Conservation (phyloP, 768 basidiomycete species). For the Paxillus involutus region DNA sequence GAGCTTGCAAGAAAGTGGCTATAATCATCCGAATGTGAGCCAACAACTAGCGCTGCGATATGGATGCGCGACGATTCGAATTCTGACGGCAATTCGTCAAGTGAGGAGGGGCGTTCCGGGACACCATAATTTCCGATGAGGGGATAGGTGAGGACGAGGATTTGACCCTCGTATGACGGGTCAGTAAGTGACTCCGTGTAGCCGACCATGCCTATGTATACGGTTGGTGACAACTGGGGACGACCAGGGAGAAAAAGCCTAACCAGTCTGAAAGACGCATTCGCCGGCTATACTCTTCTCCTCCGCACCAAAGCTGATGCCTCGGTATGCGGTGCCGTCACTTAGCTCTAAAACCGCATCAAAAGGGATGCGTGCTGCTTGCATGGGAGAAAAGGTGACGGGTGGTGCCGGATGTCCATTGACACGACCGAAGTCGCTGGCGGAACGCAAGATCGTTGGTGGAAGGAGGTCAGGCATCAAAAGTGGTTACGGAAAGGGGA, state of each 20-base stretch:
- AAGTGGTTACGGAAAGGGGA: not conserved
- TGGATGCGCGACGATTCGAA: conserved; percentile 98
- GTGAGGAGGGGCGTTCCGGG: conserved; percentile 56
- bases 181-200: conserved; percentile 98
- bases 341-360: conserved; percentile 85
- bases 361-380: conserved; percentile 19
- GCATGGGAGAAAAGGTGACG: conserved; percentile 32
- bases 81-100: conserved; percentile 62
- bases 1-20: conserved; percentile 92
- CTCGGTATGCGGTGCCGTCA: conserved; percentile 86
- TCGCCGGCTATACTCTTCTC: conserved; percentile 92
- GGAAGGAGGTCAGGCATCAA: conserved; percentile 32
- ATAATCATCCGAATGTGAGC: conserved; percentile 91
- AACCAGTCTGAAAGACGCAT: conserved; percentile 99
- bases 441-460: conserved; percentile 45
- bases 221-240: conserved; percentile 14
- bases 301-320: conserved; percentile 92
- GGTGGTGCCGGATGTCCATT: conserved; percentile 36
- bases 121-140: conserved; percentile 98
- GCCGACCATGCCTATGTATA: conserved; percentile 88
- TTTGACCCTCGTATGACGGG: conserved; percentile 97
- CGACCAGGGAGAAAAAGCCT: conserved; percentile 28
- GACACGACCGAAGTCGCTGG: conserved; percentile 36
- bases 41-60: conserved; percentile 86
- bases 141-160: conserved; percentile 96